Evolutionary conservation across 176 grass and related monocot species (phyloP).

Genomic region (Coix lacrymajobi): DNA sequence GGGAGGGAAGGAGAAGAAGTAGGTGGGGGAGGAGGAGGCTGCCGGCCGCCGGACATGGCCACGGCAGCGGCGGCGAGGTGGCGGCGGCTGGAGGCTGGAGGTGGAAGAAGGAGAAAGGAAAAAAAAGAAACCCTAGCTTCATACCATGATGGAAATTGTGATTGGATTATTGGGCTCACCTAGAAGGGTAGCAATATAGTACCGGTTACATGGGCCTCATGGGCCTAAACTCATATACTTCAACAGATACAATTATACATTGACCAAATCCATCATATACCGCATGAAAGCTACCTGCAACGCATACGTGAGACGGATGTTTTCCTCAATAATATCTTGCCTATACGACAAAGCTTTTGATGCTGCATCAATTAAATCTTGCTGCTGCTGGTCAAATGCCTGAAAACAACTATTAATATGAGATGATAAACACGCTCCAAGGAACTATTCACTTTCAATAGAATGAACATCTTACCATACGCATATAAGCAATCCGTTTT

Average conservation of each 20-base stretch:
- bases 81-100: too few species aligned
- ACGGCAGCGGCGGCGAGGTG: too few species aligned
- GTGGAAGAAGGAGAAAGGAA: too few species aligned
- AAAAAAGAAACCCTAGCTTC: too few species aligned
- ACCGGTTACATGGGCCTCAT: too few species aligned
- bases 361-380: conserved; percentile 82
- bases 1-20: too few species aligned
- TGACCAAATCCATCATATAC: not conserved
- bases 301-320: conserved; percentile 70
- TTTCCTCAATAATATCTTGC: conserved; percentile 96
- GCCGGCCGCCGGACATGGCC: too few species aligned
- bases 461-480: conserved; percentile 43
- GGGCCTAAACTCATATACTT: too few species aligned
- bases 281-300: conserved; percentile 59
- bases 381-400: conserved; percentile 93
- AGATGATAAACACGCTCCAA: not conserved
- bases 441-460: not conserved
- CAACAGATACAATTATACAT: not conserved
- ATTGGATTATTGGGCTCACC: too few species aligned
- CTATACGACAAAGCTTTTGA: conserved; percentile 94
- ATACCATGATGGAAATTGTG: too few species aligned
- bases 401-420: conserved; percentile 28
- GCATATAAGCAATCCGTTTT: conserved; percentile 88
- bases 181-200: too few species aligned
- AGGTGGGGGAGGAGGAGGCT: too few species aligned